Evolutionary conservation across 768 basidiomycete genomes (phyloP), one percentile per base, ranked within the genome.

Genomic region (Pleurotus ostreatus): DNA sequence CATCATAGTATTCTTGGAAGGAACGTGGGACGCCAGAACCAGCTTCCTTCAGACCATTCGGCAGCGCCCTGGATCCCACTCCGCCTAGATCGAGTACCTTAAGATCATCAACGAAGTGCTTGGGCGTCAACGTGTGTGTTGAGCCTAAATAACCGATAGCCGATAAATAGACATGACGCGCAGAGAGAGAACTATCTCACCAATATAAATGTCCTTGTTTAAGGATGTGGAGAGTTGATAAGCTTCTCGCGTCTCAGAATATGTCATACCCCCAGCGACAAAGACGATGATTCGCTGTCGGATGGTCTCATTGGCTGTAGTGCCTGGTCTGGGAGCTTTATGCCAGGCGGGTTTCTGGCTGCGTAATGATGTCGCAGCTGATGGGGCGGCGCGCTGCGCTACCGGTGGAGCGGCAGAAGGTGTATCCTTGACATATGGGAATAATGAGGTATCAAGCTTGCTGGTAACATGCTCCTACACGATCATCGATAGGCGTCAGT

Each of bases 241-340:
- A 46, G 84, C 87, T 64, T 94, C 85, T 58, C 96, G 80, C 70
- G 95, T 88, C 71, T 99, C 97, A 0, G 94, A 96, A 68, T 94
- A 94, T 1, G 97, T 95, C 81, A 95, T 86, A 2, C 97, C 97
- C 37, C 97, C 97, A 12, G 92, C 90, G 20, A 98, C 78, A 70
- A 98, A 98, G 15, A 98, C 82, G 37, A 99, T 78, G 12, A 97
- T 64, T 25, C 96, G 81, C 69, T 92, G 88, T 57, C 84, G 80
- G 49, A 80, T 86, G 23, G 51, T n/a, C 75, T 72, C 80, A 30
- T 72, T 64, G 18, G 74, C 66, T 2, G 73, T 67, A 22, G 75
- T 76, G 3, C 76, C 79, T 3, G 82, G 68, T 61, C 79, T 81
- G 4, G 83, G 83, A 1, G 88, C 86, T 62, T 87, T 84, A 67